A percentile compares a stretch with the other conserved stretches of the same genome.
Conservation (phyloP, 306 rosid genomes). For the Inga leiocalycina region DNA sequence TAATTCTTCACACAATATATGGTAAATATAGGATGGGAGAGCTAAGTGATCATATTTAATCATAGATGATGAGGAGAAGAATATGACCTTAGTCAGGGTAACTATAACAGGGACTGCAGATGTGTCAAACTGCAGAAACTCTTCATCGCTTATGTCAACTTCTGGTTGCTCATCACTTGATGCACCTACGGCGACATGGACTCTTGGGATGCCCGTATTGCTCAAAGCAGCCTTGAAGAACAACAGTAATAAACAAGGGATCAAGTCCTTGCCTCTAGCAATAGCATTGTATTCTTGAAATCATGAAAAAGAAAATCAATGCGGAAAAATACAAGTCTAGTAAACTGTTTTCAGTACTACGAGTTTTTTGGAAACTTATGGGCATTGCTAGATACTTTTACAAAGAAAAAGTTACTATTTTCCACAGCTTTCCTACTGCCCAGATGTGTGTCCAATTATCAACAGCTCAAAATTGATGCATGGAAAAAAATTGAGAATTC, state of each 20-base stretch:
- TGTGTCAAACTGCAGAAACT: conserved; percentile 86
- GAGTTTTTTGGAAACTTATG: neutral
- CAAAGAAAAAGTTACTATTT: neutral
- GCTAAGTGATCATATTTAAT: neutral
- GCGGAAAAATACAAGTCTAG: conserved; percentile 4
- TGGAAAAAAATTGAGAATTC: neutral
- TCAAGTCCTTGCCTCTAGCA: conserved; percentile 4
- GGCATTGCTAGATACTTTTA: conserved; percentile 2
- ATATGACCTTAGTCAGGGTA: conserved; percentile 79
- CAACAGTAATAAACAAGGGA: conserved; percentile 25
- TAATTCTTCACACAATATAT: conserved; percentile 7
- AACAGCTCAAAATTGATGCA: conserved; percentile 18
- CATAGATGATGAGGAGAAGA: neutral
- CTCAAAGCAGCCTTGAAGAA: conserved; percentile 79
- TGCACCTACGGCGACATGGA: conserved; percentile 60
- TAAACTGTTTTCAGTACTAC: neutral
- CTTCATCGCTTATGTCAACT: conserved; percentile 83
- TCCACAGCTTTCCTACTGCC: conserved; percentile 9
- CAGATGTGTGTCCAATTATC: neutral
- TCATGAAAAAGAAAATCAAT: conserved; percentile 16
- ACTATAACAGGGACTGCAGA: conserved; percentile 79
- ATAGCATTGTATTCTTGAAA: conserved; percentile 8
- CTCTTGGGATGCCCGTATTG: conserved; percentile 86
- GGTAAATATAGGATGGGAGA: conserved; percentile 8
- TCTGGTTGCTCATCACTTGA: conserved; percentile 69